Evolutionary conservation across 495 filamentous ascomycete species (phyloP).

Genomic region (Achaetomiella virescens): DNA sequence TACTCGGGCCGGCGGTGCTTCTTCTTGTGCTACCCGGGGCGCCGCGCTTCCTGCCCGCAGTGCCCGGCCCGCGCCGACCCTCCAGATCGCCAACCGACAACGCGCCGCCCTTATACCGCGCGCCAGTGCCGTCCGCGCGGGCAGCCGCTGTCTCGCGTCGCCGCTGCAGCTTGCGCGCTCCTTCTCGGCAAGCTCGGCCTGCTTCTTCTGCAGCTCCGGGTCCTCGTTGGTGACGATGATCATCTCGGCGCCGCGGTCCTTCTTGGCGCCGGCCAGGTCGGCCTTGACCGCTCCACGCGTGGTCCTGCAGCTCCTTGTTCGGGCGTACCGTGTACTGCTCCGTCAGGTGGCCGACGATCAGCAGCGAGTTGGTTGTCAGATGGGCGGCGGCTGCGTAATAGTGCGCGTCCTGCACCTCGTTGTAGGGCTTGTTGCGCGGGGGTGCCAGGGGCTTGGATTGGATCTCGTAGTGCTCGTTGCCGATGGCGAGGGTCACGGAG

Average conservation of each 20-base stretch:
- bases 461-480: slow-evolving; percentile 74
- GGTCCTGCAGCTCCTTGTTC: slow-evolving; percentile 63
- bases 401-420: slow-evolving; percentile 66
- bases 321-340: slow-evolving; percentile 68
- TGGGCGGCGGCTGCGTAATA: slow-evolving; percentile 76
- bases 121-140: slow-evolving; percentile 51
- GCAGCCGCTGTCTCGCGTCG: slow-evolving; percentile 62
- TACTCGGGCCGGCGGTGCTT: slow-evolving; percentile 46
- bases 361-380: slow-evolving; percentile 60
- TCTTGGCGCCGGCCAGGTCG: slow-evolving; percentile 55
- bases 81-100: slow-evolving; percentile 72
- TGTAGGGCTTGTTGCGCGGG: slow-evolving; percentile 51
- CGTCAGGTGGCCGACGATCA: slow-evolving; percentile 73
- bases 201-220: slow-evolving; percentile 69
- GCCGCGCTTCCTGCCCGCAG: slow-evolving; percentile 39
- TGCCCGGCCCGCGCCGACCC: slow-evolving; percentile 39
- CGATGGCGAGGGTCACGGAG: slow-evolving; percentile 67
- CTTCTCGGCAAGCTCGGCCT: slow-evolving; percentile 68
- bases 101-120: slow-evolving; percentile 48
- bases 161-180: slow-evolving; percentile 62
- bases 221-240: slow-evolving; percentile 62
- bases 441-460: slow-evolving; percentile 70
- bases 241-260: slow-evolving; percentile 43
- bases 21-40: slow-evolving; percentile 34
- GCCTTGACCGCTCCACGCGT: slow-evolving; percentile 72